These are phyloP conservation scores for Planoprotostelium fungivorum DNA, from an alignment of 78 protist species.

Conservation along the genomic window DNA sequence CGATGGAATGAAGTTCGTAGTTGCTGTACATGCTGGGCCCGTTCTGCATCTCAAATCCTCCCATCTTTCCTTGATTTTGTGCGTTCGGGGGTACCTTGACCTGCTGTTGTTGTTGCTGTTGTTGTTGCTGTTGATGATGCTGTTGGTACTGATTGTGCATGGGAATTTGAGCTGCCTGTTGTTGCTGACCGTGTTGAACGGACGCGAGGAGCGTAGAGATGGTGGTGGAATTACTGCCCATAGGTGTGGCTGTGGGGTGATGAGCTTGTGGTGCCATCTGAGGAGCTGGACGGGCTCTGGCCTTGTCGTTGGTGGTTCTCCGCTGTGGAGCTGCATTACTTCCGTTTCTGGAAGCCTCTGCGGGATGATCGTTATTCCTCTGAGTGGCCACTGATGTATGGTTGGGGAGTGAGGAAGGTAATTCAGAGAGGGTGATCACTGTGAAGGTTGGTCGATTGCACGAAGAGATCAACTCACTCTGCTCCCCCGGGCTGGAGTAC, in stretches of 20 bases:
- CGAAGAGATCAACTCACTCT: not conserved
- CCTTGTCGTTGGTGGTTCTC: too few relatives aligned
- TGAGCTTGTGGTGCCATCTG: not conserved
- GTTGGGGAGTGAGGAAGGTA: not conserved
- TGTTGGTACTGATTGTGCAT: not conserved
- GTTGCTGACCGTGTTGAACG: not conserved
- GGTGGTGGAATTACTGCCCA: not conserved
- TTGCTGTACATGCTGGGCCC: too few relatives aligned
- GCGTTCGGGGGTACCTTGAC: not conserved
- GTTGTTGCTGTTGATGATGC: not conserved
- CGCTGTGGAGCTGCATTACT: not conserved
- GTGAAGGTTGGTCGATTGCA: not conserved
- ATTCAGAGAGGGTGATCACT: not conserved
- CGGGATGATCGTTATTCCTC: not conserved
- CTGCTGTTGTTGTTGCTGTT: not conserved
- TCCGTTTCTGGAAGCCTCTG: not conserved
- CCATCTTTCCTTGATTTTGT: not conserved
- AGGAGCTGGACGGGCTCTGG: not conserved
- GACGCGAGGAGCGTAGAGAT: not conserved
- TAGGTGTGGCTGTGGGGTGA: not conserved
- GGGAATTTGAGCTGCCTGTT: not conserved
- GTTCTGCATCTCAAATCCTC: too few relatives aligned
- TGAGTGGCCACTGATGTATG: not conserved
- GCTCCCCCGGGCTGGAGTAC: not conserved
- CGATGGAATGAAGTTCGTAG: too few relatives aligned